Conservation (phyloP, 805 yeast species). For the Komagataella phaffii region DNA sequence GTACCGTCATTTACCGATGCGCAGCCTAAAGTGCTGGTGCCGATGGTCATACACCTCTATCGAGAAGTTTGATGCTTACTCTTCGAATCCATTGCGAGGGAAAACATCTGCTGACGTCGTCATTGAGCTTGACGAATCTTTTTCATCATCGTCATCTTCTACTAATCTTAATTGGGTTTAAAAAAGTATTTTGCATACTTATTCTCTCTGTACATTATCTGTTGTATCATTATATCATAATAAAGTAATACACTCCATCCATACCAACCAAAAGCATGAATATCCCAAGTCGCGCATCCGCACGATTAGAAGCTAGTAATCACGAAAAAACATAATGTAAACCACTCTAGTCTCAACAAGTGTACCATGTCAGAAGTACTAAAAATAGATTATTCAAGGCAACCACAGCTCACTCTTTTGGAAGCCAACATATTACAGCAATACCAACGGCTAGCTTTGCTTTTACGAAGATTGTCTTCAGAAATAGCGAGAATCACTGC, state of each 20-base stretch:
- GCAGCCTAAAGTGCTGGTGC: slow-evolving; percentile 38
- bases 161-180: not conserved
- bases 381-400: not conserved
- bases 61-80: slow-evolving; percentile 17
- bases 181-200: not conserved
- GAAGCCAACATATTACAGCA: slow-evolving; percentile 23
- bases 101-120: not conserved
- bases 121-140: not conserved
- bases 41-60: slow-evolving; percentile 52
- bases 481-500: slow-evolving; percentile 18
- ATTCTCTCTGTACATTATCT: not conserved
- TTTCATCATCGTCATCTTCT: not conserved
- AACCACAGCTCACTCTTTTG: slow-evolving; percentile 1
- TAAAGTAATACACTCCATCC: not conserved
- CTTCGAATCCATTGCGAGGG: slow-evolving; percentile 19
- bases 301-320: too few species aligned
- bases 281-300: not conserved
- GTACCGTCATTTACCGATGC: slow-evolving; percentile 49
- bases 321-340: not conserved
- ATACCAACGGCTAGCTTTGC: slow-evolving; percentile 22
- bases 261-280: too few species aligned
- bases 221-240: not conserved
- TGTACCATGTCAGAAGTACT: not conserved
- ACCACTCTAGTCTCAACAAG: not conserved
- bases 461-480: slow-evolving; percentile 17